A percentile compares a stretch with the other conserved stretches of the same genome.
Conservation (phyloP, 192 early-diverging fungal species). For the Gamsiella multidivaricata region DNA sequence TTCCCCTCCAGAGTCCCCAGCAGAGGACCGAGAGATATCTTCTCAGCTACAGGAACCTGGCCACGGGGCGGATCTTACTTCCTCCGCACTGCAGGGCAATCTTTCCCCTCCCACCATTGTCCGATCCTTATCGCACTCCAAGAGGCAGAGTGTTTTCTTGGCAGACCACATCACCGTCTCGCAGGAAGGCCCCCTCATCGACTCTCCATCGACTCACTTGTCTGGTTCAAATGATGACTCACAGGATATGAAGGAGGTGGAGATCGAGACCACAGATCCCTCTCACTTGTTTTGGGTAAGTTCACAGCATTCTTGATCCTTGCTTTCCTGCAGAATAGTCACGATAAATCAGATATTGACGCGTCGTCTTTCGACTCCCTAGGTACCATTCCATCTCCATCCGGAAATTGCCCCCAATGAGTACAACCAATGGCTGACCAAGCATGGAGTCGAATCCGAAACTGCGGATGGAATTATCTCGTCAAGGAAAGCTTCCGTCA, state of each 20-base stretch:
- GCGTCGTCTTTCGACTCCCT: no score
- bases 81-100: not conserved
- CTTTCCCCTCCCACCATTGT: constrained; percentile 8
- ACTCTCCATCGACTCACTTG: constrained; percentile 20
- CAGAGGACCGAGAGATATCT: not conserved
- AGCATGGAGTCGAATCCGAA: constrained; percentile 41
- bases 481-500: constrained; percentile 31
- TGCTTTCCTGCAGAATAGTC: no score
- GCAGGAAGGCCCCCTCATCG: constrained; percentile 17
- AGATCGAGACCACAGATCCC: constrained; percentile 55
- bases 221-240: constrained; percentile 28
- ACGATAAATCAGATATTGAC: no score
- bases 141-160: constrained; percentile 35
- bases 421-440: constrained; percentile 56
- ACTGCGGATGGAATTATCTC: constrained; percentile 27
- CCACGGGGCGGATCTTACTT: not conserved
- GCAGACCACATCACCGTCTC: constrained; percentile 26
- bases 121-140: constrained; percentile 20
- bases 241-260: constrained; percentile 54
- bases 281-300: constrained; percentile 59
- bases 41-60: not conserved
- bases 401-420: constrained; percentile 61
- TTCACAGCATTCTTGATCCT: not conserved
- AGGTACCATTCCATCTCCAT: constrained; percentile 59
- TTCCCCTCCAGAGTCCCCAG: not conserved